Evolutionary conservation across 2,329 filamentous ascomycete genomes (phyloP), one percentile per base, ranked within the genome.

Genomic region (Aspergillus ibericus): DNA sequence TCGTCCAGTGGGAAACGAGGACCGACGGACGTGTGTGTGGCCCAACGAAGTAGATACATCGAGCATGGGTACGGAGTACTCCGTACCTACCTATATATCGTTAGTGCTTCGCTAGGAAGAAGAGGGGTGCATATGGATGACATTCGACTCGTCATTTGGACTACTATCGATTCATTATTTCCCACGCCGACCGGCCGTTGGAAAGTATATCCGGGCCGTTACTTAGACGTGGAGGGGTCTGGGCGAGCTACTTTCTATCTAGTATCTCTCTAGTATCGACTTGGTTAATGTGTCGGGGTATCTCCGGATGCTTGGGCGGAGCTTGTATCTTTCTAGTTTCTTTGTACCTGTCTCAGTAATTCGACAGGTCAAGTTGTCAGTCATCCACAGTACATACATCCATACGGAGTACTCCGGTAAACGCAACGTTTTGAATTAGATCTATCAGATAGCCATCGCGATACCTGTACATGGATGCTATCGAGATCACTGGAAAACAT

Each of bases 401-500:
- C n/a, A n/a, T n/a, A n/a, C n/a, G n/a, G n/a, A n/a, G 9, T 29
- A 2, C 27, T 29, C 27, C 27, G 12, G 29, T 32, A 32, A 9
- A 32, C 29, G 2, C 9, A 47, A 9, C 6, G 15, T 12, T 29
- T 0, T n/a, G 13, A 32, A 16, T 32, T 16, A 32, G 27, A 18
- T 48, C 25, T 16, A 48, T 48, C 25, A 32, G 27, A 20, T 18
- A 13, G 2, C 13, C n/a, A 15, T 8, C 18, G 1, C 10, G 29
- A 15, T 22, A 42, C 10, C 38, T 20, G 20, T 42, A 22, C 18
- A 42, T 22, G 22, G 42, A 29, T 15, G 22, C 22, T 15, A 22
- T 10, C 15, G 15, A 25, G 1, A 18, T 48, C 15, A 67, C 42
- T 85, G 84, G 72, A 86, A 96, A 54, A 97, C 88, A 81, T 95